Base-by-base conservation (phyloP, 164 flowering plant genomes). In the Vitis amurensis region DNA sequence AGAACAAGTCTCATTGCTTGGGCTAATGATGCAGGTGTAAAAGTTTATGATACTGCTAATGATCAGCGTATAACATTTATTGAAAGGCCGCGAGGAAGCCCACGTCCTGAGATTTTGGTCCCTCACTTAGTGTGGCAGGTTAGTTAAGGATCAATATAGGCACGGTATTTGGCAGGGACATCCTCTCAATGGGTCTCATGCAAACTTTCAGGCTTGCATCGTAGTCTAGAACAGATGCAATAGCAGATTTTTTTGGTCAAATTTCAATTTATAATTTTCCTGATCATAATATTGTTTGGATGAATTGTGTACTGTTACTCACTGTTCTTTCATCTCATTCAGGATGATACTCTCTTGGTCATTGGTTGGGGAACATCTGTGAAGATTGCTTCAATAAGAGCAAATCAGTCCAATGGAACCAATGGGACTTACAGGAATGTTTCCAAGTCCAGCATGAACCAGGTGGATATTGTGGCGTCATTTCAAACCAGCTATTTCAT, bases 121-220 rank as follows among this genome's bases (percentile, higher is more conserved):
- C 99, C 99, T 70, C 97, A 93, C 69, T 77, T 96, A 77, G 94
- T 96, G 73, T 96, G 99, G 99, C 99, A 96, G 98, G 99, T 96
- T 17, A 69, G 91, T 74, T 4, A 61, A 68, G 31, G 17, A 61
- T 56, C 37, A 16, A 23, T 13, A 27, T 50, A 63, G 15, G 29
- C 58, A 23, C 30, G 23, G 51, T 50, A 11, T 27, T 59, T 2
- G 12, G 23, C 7, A 16, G 2, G 31, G 11, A 44, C 13, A 2
- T 48, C 10, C 59, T 0, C 57, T 11, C 8, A 31, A 55, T 19
- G 6, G 52, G 12, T 15, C 23, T 14, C 50, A 37, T 37, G 50
- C 16, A 61, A 10, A 27, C 27, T 13, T 59, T 23, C 13, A 14
- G 30, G 49, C 48, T 61, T 61, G 64, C 31, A 31, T 7, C 10